Base-by-base conservation (phyloP, 2,329 filamentous ascomycete species). In the Samsoniella hepiali region DNA sequence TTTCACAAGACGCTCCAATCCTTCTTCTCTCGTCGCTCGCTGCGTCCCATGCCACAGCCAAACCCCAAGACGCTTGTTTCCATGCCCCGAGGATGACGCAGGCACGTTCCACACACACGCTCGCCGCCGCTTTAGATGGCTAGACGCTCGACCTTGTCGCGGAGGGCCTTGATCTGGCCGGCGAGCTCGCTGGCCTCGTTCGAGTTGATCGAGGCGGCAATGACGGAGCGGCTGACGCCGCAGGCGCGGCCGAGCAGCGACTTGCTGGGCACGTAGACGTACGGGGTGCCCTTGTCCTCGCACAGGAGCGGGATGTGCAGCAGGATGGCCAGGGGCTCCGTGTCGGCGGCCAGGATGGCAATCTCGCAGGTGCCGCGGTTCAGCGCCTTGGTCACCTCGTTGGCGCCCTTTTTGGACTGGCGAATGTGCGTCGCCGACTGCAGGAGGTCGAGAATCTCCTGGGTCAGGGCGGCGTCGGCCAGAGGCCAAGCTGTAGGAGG, bases 91-190 rank as follows among this genome's bases (percentile, higher is more conserved):
- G 3, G 31, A 38, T 11, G 34, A 22, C 22, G 22, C 22, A 22
- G 22, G 22, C 22, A 22, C 22, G 22, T 22, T 22, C 22, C 22
- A 22, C 22, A 22, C 22, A 22, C 22, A 22, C 22, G 22, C 22
- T 22, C 22, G 22, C 22, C 22, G 22, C 22, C 22, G 22, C 22
- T 69, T 86, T 89, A 97, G 81, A 97, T 97, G 82, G 94, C 93
- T 70, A 97, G 85, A 72, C 93, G 87, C 85, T 98, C 94, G 63
- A 98, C 91, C 87, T 97, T 96, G 79, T 96, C 91, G 84, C 94
- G 96, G 73, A 97, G 83, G 68, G 88, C 84, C 71, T 90, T 86
- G 78, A 98, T 97, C 83, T 96, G 92, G 73, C 86, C 85, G 77
- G 89, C 91, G 65, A 98, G 83, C 78, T 97, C 93, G 72, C 87